phyloP scores from a whole-genome alignment of 768 basidiomycete genomes.

The Panaeolus cyanescens region DNA sequence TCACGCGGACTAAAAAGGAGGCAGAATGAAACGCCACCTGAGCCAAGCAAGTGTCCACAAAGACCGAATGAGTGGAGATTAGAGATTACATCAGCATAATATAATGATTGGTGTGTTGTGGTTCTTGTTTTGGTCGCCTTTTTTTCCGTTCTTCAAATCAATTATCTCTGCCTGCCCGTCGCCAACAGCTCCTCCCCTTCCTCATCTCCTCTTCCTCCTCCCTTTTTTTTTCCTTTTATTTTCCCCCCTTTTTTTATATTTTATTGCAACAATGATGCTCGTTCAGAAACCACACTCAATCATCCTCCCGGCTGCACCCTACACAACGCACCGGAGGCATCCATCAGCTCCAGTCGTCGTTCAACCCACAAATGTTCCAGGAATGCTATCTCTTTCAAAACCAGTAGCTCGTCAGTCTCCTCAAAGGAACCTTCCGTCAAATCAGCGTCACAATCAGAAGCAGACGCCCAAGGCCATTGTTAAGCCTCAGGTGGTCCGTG shows the following conservation, averaged over 20 bases:
- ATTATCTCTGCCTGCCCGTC: background rate
- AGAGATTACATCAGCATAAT: background rate
- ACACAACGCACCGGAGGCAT: conserved; percentile 53
- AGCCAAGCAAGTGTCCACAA: background rate
- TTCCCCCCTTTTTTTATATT: background rate
- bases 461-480: conserved; percentile 30
- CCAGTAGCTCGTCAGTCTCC: conserved; percentile 36
- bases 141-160: background rate
- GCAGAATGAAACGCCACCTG: background rate
- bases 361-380: conserved; percentile 73
- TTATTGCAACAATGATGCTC: background rate
- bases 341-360: conserved; percentile 71
- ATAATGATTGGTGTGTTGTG: background rate
- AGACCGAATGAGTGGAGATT: background rate
- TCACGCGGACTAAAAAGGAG: background rate
- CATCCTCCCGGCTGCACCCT: background rate
- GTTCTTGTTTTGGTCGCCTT: background rate
- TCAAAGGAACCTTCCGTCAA: conserved; percentile 23
- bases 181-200: background rate
- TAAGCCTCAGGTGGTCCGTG: conserved; percentile 28
- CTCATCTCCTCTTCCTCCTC: no score
- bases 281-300: background rate
- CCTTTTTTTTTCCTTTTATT: background rate
- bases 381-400: conserved; percentile 71
- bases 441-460: conserved; percentile 26